phyloP scores from a whole-genome alignment of 2,329 filamentous ascomycete species.

The Leptodontidium sp. region DNA sequence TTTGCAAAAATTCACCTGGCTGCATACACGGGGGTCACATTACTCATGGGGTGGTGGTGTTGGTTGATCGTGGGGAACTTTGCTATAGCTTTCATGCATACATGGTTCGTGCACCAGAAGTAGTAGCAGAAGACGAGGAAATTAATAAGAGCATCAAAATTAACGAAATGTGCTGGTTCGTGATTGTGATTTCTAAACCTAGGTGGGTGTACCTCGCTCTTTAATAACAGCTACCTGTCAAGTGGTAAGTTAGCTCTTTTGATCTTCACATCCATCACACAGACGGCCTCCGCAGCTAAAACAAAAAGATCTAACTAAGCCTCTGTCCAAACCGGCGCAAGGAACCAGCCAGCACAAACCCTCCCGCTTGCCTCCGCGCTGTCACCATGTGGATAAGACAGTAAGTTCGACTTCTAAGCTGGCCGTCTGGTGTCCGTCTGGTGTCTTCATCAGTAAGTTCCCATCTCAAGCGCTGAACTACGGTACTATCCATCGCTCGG shows the following conservation, averaged over 20 bases:
- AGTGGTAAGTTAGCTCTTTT: too few relatives aligned
- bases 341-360: too few relatives aligned
- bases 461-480: too few relatives aligned
- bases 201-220: too few relatives aligned
- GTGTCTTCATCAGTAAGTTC: too few relatives aligned
- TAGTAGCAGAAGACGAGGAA: slow-evolving; percentile 11
- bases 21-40: slow-evolving; percentile 40
- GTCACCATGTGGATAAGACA: too few relatives aligned
- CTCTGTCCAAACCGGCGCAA: background rate
- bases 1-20: slow-evolving; percentile 35
- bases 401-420: too few relatives aligned
- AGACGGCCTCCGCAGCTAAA: background rate
- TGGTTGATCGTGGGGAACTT: slow-evolving; percentile 12
- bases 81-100: slow-evolving; percentile 3
- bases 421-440: too few relatives aligned
- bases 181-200: background rate
- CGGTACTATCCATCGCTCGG: too few relatives aligned
- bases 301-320: background rate
- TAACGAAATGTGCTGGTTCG: background rate
- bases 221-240: too few relatives aligned
- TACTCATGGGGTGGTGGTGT: slow-evolving; percentile 26
- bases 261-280: background rate
- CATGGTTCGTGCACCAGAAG: slow-evolving; percentile 1
- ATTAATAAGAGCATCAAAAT: slow-evolving; percentile 21
- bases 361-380: too few relatives aligned